Conservation (phyloP, 2,329 filamentous ascomycete species). For the Penicillium sclerotigenum region DNA sequence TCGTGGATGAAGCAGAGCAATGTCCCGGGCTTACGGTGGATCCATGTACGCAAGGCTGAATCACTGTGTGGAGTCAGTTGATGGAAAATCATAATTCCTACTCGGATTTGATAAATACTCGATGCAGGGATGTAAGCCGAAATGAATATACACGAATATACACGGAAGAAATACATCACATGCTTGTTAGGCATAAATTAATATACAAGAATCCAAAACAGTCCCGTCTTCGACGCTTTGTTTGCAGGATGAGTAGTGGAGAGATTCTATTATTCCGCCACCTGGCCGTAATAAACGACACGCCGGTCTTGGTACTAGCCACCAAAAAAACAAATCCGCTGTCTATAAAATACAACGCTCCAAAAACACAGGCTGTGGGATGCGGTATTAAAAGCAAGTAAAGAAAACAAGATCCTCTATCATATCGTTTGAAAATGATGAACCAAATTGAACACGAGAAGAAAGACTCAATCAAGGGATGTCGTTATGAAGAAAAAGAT, state of each 20-base stretch:
- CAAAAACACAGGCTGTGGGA: constrained; percentile 22
- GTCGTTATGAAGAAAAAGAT: constrained; percentile 20
- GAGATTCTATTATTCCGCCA: constrained; percentile 12
- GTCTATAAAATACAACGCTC: constrained; percentile 28
- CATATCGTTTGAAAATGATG: constrained; percentile 34
- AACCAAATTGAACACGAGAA: constrained; percentile 40
- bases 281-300: not conserved
- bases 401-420: constrained; percentile 31
- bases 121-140: not conserved
- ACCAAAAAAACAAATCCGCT: constrained; percentile 24
- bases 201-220: constrained; percentile 32
- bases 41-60: not conserved
- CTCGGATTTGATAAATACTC: not conserved
- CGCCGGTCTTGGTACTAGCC: constrained; percentile 12
- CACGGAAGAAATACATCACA: constrained; percentile 23
- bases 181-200: constrained; percentile 33
- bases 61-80: not conserved
- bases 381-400: constrained; percentile 26
- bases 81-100: not conserved
- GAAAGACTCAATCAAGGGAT: constrained; percentile 33
- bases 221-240: constrained; percentile 12
- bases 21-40: not conserved
- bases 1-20: no score
- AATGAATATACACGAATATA: not conserved
- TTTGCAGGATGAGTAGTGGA: constrained; percentile 21